These are phyloP conservation scores for Debaryomyces singareniensis DNA, from an alignment of 1,139 yeast species.

Conservation along the genomic window DNA sequence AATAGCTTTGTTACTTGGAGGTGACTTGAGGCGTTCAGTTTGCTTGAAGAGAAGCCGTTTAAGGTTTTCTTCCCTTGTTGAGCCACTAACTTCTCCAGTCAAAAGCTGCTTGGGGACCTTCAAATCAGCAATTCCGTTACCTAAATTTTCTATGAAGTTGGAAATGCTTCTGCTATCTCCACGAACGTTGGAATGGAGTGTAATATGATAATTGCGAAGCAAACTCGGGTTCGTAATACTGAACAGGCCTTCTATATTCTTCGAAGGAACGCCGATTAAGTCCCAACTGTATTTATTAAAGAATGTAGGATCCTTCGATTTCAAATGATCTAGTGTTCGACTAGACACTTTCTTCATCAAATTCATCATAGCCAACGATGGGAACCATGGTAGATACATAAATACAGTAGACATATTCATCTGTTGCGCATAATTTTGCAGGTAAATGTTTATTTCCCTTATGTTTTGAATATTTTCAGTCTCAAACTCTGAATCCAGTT, in stretches of 20 bases:
- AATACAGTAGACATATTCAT: conserved; percentile 9
- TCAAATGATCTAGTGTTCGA: conserved; percentile 3
- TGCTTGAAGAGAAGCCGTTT: conserved; percentile 4
- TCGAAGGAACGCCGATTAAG: conserved; percentile 4
- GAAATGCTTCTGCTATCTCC: conserved; percentile 6
- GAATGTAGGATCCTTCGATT: conserved; percentile 1
- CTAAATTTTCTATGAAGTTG: conserved; percentile 6
- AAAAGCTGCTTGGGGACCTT: conserved; percentile 3
- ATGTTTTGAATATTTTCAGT: conserved; percentile 1
- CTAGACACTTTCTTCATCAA: conserved; percentile 5
- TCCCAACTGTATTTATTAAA: conserved; percentile 4
- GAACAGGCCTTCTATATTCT: conserved; percentile 3
- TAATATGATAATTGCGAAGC: conserved; percentile 5
- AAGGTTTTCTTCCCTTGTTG: conserved; percentile 4
- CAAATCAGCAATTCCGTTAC: conserved; percentile 2
- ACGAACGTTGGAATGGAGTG: conserved; percentile 6
- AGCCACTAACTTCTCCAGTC: conserved; percentile 3
- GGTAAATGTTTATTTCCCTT: conserved; percentile 7
- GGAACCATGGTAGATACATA: conserved; percentile 11
- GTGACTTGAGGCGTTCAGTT: conserved; percentile 1
- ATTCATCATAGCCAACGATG: conserved; percentile 7
- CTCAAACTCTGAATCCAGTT: conserved; percentile 5
- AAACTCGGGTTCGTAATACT: conserved; percentile 3
- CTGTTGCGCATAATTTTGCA: conserved; percentile 10
- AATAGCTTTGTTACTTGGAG: conserved; percentile 2